Evolutionary conservation across 208 protist species (phyloP).

Genomic region (Leishmania tropica): DNA sequence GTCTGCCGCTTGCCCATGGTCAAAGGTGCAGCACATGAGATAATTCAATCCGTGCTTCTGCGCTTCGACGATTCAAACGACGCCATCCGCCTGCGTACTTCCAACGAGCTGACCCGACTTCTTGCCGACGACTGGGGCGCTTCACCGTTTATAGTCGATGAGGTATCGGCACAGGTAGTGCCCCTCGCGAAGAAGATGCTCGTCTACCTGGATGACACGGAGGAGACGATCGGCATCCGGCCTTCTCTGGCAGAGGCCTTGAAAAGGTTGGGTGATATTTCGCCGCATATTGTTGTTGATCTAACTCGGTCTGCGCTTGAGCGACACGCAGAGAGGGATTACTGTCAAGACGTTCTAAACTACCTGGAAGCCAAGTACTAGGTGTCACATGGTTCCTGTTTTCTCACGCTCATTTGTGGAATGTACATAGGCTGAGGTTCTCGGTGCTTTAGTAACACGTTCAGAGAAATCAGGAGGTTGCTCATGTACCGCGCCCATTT

Average conservation of each 20-base stretch:
- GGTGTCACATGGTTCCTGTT: not conserved
- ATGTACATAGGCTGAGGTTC: slow-evolving; percentile 8
- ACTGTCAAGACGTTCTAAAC: slow-evolving; percentile 50
- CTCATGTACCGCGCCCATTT: not conserved
- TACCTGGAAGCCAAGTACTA: slow-evolving; percentile 51
- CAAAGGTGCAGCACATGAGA: slow-evolving; percentile 61
- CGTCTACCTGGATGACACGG: slow-evolving; percentile 85
- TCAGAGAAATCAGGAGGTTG: not conserved
- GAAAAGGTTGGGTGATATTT: slow-evolving; percentile 57
- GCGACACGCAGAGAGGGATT: slow-evolving; percentile 54
- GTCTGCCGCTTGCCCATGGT: slow-evolving; percentile 59
- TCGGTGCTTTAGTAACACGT: not conserved
- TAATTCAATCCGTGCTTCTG: slow-evolving; percentile 72
- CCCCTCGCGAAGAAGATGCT: slow-evolving; percentile 77
- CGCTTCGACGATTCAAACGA: slow-evolving; percentile 89
- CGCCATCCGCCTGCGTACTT: slow-evolving; percentile 51
- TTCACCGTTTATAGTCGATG: slow-evolving; percentile 41
- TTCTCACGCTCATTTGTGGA: not conserved
- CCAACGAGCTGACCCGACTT: slow-evolving; percentile 39
- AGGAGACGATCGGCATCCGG: slow-evolving; percentile 64
- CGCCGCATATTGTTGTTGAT: slow-evolving; percentile 65
- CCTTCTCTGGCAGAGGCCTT: slow-evolving; percentile 44
- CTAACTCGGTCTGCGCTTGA: slow-evolving; percentile 39
- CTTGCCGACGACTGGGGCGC: slow-evolving; percentile 20
- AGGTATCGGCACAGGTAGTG: slow-evolving; percentile 71